Conservation (phyloP, 2,329 filamentous ascomycete genomes). For the Fusarium compactum region DNA sequence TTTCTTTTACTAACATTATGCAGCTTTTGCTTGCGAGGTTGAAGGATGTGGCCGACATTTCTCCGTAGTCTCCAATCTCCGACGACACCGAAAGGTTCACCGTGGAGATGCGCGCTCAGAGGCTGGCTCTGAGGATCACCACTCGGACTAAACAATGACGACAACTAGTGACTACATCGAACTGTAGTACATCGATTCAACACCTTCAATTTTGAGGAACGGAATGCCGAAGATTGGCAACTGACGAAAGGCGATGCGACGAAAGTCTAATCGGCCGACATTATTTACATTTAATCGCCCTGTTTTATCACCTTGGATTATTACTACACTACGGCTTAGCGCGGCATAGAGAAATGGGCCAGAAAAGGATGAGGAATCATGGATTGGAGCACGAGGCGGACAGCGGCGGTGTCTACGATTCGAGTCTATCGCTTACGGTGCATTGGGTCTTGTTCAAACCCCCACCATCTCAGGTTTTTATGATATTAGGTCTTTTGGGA, state of each 20-base stretch:
- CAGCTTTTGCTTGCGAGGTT: slow-evolving; percentile 93
- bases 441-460: slow-evolving; percentile 30
- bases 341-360: slow-evolving; percentile 48
- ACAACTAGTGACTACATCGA: slow-evolving; percentile 1
- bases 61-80: slow-evolving; percentile 95
- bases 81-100: slow-evolving; percentile 96
- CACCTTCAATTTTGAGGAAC: slow-evolving; percentile 18
- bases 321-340: slow-evolving; percentile 44
- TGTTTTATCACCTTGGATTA: slow-evolving; percentile 43
- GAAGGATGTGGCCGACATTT: slow-evolving; percentile 96
- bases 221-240: slow-evolving; percentile 3
- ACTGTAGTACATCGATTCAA: slow-evolving; percentile 4
- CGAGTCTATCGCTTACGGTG: slow-evolving; percentile 48
- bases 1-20: slow-evolving; percentile 21
- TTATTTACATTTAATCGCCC: slow-evolving; percentile 33
- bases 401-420: slow-evolving; percentile 49
- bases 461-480: slow-evolving; percentile 36
- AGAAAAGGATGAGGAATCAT: slow-evolving; percentile 43
- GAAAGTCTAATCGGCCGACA: slow-evolving; percentile 16
- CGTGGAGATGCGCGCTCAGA: slow-evolving; percentile 74
- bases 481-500: slow-evolving; percentile 38
- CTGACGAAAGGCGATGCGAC: slow-evolving; percentile 15
- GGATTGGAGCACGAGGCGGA: slow-evolving; percentile 29
- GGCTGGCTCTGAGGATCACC: slow-evolving; percentile 72
- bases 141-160: slow-evolving; percentile 63